These are phyloP conservation scores for Canavalia ensiformis DNA, from an alignment of 306 rosid genomes.

Conservation along the genomic window DNA sequence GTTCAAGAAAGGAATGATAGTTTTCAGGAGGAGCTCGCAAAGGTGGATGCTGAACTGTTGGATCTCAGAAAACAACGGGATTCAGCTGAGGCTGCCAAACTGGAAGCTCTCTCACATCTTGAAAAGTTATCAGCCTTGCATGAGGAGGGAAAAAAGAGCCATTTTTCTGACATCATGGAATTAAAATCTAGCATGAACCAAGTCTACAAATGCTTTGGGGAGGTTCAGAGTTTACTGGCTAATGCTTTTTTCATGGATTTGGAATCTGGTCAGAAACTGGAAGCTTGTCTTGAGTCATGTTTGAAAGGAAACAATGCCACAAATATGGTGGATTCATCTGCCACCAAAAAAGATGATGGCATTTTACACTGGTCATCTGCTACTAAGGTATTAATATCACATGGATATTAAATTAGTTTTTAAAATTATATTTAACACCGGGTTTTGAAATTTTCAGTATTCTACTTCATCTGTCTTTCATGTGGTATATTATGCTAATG, in stretches of 20 bases:
- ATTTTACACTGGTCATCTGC: slow-evolving; percentile 50
- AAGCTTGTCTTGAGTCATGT: slow-evolving; percentile 67
- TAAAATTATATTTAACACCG: slow-evolving; percentile 18
- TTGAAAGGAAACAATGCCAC: slow-evolving; percentile 55
- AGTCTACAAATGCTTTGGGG: slow-evolving; percentile 70
- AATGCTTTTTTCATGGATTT: slow-evolving; percentile 64
- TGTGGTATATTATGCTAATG: slow-evolving; percentile 11
- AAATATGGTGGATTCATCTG: slow-evolving; percentile 54
- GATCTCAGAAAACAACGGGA: slow-evolving; percentile 73
- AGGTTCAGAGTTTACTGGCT: slow-evolving; percentile 61
- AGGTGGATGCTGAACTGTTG: slow-evolving; percentile 68
- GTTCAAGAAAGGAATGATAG: slow-evolving; percentile 96
- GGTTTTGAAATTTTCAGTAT: slow-evolving; percentile 35
- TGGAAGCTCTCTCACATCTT: slow-evolving; percentile 73
- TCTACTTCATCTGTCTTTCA: slow-evolving; percentile 39
- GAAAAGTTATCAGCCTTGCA: slow-evolving; percentile 68
- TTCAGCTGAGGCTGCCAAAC: slow-evolving; percentile 71
- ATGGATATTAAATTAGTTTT: slow-evolving; percentile 28
- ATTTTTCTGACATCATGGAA: slow-evolving; percentile 67
- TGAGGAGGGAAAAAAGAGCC: slow-evolving; percentile 64
- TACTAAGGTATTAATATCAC: slow-evolving; percentile 64
- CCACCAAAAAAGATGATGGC: slow-evolving; percentile 49
- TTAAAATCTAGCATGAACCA: slow-evolving; percentile 71
- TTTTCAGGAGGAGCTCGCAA: slow-evolving; percentile 88
- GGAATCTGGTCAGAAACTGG: slow-evolving; percentile 70